Evolutionary conservation across 1,284 basidiomycete species (phyloP).

Genomic region (Mycosarcoma maydis): DNA sequence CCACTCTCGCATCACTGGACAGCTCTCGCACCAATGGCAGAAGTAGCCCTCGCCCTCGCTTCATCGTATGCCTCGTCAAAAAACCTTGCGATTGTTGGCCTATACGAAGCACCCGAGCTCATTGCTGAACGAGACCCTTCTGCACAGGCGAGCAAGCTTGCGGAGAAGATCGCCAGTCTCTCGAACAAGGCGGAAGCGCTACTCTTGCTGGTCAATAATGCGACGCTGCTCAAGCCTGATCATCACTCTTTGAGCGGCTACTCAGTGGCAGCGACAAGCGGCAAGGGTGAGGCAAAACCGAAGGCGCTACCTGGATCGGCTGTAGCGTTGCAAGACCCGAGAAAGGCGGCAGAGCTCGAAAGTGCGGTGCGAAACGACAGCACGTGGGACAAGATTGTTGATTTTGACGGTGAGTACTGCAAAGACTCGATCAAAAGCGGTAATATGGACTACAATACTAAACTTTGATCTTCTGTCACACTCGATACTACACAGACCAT

Average conservation of each 20-base stretch:
- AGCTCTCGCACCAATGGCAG: constrained; percentile 34
- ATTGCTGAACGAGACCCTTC: constrained; percentile 21
- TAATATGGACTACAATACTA: too few relatives aligned
- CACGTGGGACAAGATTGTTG: constrained; percentile 29
- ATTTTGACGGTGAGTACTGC: constrained; percentile 40
- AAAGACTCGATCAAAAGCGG: too few relatives aligned
- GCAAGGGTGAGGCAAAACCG: constrained; percentile 16
- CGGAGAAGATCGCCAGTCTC: constrained; percentile 33
- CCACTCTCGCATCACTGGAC: constrained; percentile 53
- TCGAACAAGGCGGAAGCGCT: constrained; percentile 12
- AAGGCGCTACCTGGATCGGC: constrained; percentile 13
- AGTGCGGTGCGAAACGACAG: constrained; percentile 13
- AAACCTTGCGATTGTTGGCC: constrained; percentile 18
- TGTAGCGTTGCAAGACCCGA: constrained; percentile 10
- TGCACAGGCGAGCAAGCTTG: constrained; percentile 26
- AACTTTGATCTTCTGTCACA: too few relatives aligned
- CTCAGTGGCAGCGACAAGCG: constrained; percentile 3
- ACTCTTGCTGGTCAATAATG: constrained; percentile 36
- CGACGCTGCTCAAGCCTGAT: constrained; percentile 13
- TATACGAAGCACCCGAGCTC: constrained; percentile 46
- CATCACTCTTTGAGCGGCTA: constrained; percentile 17
- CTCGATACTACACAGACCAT: constrained; percentile 31
- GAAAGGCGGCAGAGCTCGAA: constrained; percentile 16
- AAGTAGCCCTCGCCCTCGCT: constrained; percentile 35
- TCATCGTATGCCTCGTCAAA: constrained; percentile 21